Conservation (phyloP, 2,329 filamentous ascomycete species). For the Tympanopsis confertula region DNA sequence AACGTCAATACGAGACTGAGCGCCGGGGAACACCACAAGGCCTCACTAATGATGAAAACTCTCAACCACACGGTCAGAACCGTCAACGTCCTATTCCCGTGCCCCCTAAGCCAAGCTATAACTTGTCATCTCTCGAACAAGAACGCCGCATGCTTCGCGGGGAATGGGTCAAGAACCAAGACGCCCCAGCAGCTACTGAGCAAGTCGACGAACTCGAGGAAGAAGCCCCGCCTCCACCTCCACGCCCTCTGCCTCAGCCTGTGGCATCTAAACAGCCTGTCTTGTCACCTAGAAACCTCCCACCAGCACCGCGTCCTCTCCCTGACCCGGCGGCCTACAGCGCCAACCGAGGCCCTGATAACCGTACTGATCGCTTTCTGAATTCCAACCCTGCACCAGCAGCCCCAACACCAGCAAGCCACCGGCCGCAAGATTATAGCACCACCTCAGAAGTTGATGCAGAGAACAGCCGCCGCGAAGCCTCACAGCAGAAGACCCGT, state of each 20-base stretch:
- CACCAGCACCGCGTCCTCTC: slow-evolving; percentile 14
- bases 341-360: slow-evolving; percentile 7
- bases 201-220: slow-evolving; percentile 9
- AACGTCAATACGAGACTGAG: slow-evolving; percentile 49
- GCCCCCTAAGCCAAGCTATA: not conserved
- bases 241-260: slow-evolving; percentile 1
- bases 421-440: not conserved
- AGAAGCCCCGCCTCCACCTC: slow-evolving; percentile 2
- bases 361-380: slow-evolving; percentile 35
- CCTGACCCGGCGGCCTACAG: slow-evolving; percentile 11
- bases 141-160: not conserved
- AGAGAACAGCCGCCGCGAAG: slow-evolving; percentile 33
- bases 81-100: not conserved
- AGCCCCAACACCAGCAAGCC: not conserved
- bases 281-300: slow-evolving; percentile 11
- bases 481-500: slow-evolving; percentile 36
- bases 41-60: too few species aligned
- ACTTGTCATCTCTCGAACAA: not conserved
- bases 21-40: slow-evolving; percentile 26
- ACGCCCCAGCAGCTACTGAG: not conserved
- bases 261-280: slow-evolving; percentile 6
- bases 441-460: slow-evolving; percentile 30
- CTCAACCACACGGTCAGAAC: too few species aligned
- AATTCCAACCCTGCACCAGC: not conserved
- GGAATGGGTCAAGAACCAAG: not conserved